Evolutionary conservation across 2,329 filamentous ascomycete genomes (phyloP), one percentile per base, ranked within the genome.

Genomic region (Cyclaneusma minus): DNA sequence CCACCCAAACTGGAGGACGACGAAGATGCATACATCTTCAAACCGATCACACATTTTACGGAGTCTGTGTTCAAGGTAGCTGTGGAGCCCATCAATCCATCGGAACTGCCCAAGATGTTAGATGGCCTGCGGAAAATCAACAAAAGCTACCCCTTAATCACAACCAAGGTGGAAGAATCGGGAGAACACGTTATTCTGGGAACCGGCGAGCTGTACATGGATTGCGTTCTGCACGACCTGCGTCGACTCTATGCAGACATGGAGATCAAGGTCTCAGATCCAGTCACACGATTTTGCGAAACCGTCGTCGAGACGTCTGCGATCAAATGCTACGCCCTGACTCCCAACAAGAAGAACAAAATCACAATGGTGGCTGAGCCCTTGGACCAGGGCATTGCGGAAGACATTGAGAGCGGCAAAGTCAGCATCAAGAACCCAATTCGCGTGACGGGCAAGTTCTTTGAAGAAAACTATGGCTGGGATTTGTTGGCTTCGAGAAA

Each of bases 331-430:
- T 98, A 94, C 50, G 87, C 89, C 13, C 73, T 93, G 40, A 95
- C 89, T 3, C 89, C 89, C 3, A 98, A 98, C 59, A 98, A 98
- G 58, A 94, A 94, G 61, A 98, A 98, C 60, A 93, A 92, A 52
- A 79, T 98, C 43, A 95, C 89, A 18, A 94, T 98, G 82, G 80
- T 95, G 30, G 89, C 89, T 3, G 89, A 98, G 50, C 87, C 89
- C 17, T 60, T 98, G 9, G 89, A 98, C 39, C 80, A 91, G 41
- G 89, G 89, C 10, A 92, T 98, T 35, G 83, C 87, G 4, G 75
- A 81, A 43, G 89, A 98, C 43, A 95, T 98, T 36, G 89, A 98
- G 56, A 73, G 69, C 24, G 85, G 87, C 14, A 76, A 69, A 29
- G 85, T 98, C 41, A 84, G 70, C 44, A 94, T 98, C 55, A 82